These are phyloP conservation scores for Oryza punctata DNA, from an alignment of 176 grass and related monocot genomes.

Conservation along the genomic window DNA sequence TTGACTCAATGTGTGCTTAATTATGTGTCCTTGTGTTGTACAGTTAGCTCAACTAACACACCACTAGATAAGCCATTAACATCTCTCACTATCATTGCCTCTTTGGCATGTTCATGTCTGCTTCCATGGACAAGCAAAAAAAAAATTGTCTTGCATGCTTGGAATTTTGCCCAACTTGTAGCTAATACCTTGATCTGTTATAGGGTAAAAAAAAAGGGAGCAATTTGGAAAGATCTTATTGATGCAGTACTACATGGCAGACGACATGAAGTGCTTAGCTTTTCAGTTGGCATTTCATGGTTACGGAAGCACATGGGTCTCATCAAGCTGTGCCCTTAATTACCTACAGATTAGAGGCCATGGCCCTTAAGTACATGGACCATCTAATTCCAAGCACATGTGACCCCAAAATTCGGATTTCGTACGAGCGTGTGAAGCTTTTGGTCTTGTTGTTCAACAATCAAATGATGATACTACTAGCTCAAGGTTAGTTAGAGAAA, in stretches of 20 bases:
- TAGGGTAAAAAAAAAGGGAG: not conserved
- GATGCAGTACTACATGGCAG: not conserved
- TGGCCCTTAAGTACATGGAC: not conserved
- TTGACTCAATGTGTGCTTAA: not conserved
- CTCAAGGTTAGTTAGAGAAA: not conserved
- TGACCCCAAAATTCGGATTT: not conserved
- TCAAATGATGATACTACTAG: not conserved
- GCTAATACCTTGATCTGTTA: not conserved
- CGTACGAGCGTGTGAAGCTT: not conserved
- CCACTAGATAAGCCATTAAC: not conserved
- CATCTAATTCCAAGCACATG: constrained; percentile 23
- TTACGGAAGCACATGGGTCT: constrained; percentile 4
- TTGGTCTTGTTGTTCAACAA: not conserved
- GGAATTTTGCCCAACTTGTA: not conserved
- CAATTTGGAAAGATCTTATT: not conserved
- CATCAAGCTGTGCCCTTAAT: constrained; percentile 4
- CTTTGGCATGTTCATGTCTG: not conserved
- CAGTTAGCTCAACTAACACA: not conserved
- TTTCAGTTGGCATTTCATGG: constrained; percentile 15
- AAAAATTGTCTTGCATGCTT: not conserved
- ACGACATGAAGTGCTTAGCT: not conserved
- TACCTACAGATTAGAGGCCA: not conserved
- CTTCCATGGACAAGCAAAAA: not conserved
- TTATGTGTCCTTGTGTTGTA: not conserved
- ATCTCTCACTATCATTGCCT: not conserved